phyloP scores from a whole-genome alignment of 2,329 filamentous ascomycete genomes.

The Berkeleyomyces rouxiae region DNA sequence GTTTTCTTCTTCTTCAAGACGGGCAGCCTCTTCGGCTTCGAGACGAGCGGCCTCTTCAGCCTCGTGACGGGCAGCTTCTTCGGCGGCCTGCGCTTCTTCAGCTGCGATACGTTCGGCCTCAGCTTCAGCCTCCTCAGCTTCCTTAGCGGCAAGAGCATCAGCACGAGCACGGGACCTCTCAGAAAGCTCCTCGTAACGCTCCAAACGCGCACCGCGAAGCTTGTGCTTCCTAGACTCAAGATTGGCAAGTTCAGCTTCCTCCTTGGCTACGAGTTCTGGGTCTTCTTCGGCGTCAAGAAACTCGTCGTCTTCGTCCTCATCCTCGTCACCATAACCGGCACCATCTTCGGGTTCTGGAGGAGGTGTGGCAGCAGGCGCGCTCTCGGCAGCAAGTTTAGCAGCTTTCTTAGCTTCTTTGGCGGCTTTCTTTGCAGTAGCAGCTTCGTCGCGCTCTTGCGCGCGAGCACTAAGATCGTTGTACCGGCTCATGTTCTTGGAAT shows the following conservation, averaged over 20 bases:
- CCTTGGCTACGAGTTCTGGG: conserved; percentile 17
- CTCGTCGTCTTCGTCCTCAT: background rate
- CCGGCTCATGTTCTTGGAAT: background rate
- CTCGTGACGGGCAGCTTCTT: background rate
- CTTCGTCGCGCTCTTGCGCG: conserved; percentile 2
- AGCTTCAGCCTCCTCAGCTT: conserved; percentile 12
- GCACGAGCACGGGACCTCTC: conserved; percentile 3
- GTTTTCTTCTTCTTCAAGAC: conserved; percentile 2
- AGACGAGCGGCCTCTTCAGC: background rate
- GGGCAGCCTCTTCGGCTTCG: background rate
- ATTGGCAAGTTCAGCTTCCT: conserved; percentile 23
- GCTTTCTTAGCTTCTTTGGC: conserved; percentile 24
- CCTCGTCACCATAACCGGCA: background rate
- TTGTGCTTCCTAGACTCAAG: conserved; percentile 19
- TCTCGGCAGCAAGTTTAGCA: conserved; percentile 17
- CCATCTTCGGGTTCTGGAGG: background rate
- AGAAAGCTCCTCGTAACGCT: conserved; percentile 4
- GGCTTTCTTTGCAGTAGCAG: conserved; percentile 19
- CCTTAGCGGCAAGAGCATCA: conserved; percentile 18
- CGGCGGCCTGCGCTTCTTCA: conserved; percentile 17
- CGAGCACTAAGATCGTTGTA: conserved; percentile 9
- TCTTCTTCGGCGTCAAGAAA: conserved; percentile 11
- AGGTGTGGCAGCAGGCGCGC: conserved; percentile 10
- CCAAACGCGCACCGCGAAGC: background rate
- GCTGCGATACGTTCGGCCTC: conserved; percentile 20